Evolutionary conservation across 805 yeast genomes (phyloP).

Genomic region (Ogataea corticis): DNA sequence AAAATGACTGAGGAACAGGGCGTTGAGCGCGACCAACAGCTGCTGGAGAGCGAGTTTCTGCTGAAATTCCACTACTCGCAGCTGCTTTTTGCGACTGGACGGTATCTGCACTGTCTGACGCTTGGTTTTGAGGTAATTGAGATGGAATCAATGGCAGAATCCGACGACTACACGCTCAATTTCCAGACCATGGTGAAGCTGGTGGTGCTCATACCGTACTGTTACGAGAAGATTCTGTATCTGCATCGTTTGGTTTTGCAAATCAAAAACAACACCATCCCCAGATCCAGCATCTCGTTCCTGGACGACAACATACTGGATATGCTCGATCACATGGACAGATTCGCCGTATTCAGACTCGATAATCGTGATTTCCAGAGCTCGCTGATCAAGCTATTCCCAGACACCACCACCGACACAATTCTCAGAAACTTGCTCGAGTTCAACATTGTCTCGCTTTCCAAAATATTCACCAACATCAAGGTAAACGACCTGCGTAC

Average conservation of each 20-base stretch:
- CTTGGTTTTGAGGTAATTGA: conserved; percentile 6
- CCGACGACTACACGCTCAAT: conserved; percentile 1
- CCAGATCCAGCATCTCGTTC: neutral
- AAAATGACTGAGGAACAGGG: neutral
- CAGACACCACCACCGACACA: neutral
- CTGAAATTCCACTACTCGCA: conserved; percentile 8
- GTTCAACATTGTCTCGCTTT: conserved; percentile 23
- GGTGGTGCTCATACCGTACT: conserved; percentile 16
- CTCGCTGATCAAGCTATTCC: neutral
- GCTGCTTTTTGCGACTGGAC: conserved; percentile 2
- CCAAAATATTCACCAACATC: conserved; percentile 23
- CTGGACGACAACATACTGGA: neutral
- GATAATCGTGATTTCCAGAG: neutral
- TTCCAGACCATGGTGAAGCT: conserved; percentile 4
- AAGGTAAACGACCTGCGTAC: conserved; percentile 14
- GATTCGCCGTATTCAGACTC: neutral
- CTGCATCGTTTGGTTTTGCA: neutral
- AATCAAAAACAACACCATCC: neutral
- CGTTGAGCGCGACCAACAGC: neutral
- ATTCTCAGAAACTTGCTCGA: conserved; percentile 18
- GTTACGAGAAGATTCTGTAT: conserved; percentile 12
- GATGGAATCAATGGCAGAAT: neutral
- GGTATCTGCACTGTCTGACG: conserved; percentile 2
- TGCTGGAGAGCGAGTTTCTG: conserved; percentile 4
- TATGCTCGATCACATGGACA: neutral